Evolutionary conservation across 495 filamentous ascomycete species (phyloP), one percentile per base, ranked within the genome.

Genomic region (Apodospora peruviana): DNA sequence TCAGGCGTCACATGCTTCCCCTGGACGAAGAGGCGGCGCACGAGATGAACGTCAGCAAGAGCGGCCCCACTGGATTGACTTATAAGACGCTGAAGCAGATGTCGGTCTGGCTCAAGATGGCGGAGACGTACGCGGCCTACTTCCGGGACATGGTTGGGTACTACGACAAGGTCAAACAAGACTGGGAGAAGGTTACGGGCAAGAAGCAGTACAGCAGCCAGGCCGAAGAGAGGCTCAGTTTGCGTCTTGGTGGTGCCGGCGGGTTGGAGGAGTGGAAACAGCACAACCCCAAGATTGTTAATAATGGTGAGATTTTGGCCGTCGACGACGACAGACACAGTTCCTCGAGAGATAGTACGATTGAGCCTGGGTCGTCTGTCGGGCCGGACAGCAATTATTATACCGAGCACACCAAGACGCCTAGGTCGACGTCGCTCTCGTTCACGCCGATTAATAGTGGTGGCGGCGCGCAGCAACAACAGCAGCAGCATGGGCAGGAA

Each of bases 211-310:
- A 41, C 8, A 36, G 19, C 14, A 29, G 20, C 14, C 40, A 10
- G 10, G 38, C 34, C 17, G 57, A 64, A 1, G 50, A 45, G 27
- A 57, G 67, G 53, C 24, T 74, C 55, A 57, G 68, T 65, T 51
- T 82, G 57, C 32, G 77, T 61, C 45, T 77, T 53, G 61, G 67
- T 40, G 82, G 83, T 11, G n/a, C n/a, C n/a, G 86, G 82, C 39
- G 86, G 82, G 2, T 61, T 88, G 0, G 86, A 88, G 51, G 86
- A 90, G 59, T 89, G 86, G 59, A 85, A 80, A 52, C 66, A 67
- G 24, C 51, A 66, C 25, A 47, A 37, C 0, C 48, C 25, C 47
- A 61, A 58, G 38, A 60, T 75, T 5, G 67, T 67, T 48, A 71
- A 74, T 52, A 66, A 73, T 23, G 70, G 70, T 38, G 55, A 60